Evolutionary conservation across 495 filamentous ascomycete genomes (phyloP).

Genomic region (Podospora fimiseda): DNA sequence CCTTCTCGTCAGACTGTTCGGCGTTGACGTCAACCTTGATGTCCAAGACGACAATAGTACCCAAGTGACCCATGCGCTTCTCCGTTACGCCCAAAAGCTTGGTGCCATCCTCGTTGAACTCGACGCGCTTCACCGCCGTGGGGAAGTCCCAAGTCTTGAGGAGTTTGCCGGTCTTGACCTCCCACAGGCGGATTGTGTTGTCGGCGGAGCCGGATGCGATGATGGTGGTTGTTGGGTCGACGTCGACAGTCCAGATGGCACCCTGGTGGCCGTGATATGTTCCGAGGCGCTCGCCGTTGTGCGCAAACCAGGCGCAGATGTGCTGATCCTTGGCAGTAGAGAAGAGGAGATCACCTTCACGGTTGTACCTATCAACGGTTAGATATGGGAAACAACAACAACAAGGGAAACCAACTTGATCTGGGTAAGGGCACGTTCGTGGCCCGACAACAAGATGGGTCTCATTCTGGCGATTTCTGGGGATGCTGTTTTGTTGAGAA

Average conservation of each 20-base stretch:
- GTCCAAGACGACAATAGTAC: conserved; percentile 86
- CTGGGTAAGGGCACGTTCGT: conserved; percentile 98
- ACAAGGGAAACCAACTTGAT: conserved; percentile 64
- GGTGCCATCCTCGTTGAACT: conserved; percentile 89
- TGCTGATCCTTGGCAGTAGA: conserved; percentile 96
- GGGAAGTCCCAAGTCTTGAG: conserved; percentile 96
- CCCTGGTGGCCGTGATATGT: conserved; percentile 96
- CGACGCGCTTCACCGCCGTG: conserved; percentile 91
- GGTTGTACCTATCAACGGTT: conserved; percentile 61
- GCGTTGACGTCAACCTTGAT: conserved; percentile 72
- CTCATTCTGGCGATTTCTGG: conserved; percentile 58
- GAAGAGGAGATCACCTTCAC: conserved; percentile 95
- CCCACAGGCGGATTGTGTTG: conserved; percentile 97
- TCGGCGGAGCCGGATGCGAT: conserved; percentile 94
- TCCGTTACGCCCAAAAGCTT: conserved; percentile 89
- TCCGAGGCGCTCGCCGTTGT: conserved; percentile 90
- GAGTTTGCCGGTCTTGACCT: conserved; percentile 84
- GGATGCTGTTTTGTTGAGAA: not conserved
- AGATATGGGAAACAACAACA: not conserved
- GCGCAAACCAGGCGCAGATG: conserved; percentile 89
- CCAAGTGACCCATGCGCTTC: conserved; percentile 91
- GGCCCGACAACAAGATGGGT: conserved; percentile 89
- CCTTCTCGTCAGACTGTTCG: conserved; percentile 76
- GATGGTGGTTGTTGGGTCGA: conserved; percentile 88
- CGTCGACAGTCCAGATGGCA: conserved; percentile 97